Percentiles rank a stretch among this genome's conserved stretches.
Conservation (phyloP, 2,329 filamentous ascomycete genomes). For the Stagonosporopsis tanaceti region DNA sequence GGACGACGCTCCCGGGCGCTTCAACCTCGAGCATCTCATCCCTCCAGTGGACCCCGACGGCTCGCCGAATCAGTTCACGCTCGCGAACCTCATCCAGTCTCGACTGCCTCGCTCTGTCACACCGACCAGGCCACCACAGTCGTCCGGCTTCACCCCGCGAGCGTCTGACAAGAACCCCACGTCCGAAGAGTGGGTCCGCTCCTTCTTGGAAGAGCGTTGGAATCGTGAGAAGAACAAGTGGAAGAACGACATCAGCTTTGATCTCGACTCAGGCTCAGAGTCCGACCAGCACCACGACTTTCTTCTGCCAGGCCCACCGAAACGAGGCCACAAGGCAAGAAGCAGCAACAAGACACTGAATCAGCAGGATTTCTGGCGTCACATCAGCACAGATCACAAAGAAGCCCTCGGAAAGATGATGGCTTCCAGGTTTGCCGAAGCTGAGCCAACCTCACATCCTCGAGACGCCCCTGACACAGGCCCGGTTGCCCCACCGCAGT, state of each 20-base stretch:
- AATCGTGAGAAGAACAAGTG: slow-evolving; percentile 78
- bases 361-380: slow-evolving; percentile 60
- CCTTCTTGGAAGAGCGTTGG: slow-evolving; percentile 76
- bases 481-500: slow-evolving; percentile 19
- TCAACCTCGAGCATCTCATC: slow-evolving; percentile 51
- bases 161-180: slow-evolving; percentile 52
- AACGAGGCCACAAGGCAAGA: slow-evolving; percentile 51
- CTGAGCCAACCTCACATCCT: slow-evolving; percentile 46
- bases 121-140: slow-evolving; percentile 32
- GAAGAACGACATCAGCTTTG: slow-evolving; percentile 77
- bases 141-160: slow-evolving; percentile 36
- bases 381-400: slow-evolving; percentile 49
- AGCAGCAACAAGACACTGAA: slow-evolving; percentile 58
- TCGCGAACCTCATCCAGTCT: slow-evolving; percentile 51
- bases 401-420: slow-evolving; percentile 52
- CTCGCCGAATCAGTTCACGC: slow-evolving; percentile 47
- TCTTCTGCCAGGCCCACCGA: slow-evolving; percentile 33
- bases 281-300: slow-evolving; percentile 27
- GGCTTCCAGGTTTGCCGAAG: slow-evolving; percentile 51
- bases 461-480: slow-evolving; percentile 36
- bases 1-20: slow-evolving; percentile 45
- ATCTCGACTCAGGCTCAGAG: slow-evolving; percentile 68
- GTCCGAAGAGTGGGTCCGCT: slow-evolving; percentile 86
- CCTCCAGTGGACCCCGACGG: slow-evolving; percentile 43
- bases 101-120: slow-evolving; percentile 43